phyloP scores from a whole-genome alignment of 169 alveolate genomes.

The Plasmodium sp. region DNA sequence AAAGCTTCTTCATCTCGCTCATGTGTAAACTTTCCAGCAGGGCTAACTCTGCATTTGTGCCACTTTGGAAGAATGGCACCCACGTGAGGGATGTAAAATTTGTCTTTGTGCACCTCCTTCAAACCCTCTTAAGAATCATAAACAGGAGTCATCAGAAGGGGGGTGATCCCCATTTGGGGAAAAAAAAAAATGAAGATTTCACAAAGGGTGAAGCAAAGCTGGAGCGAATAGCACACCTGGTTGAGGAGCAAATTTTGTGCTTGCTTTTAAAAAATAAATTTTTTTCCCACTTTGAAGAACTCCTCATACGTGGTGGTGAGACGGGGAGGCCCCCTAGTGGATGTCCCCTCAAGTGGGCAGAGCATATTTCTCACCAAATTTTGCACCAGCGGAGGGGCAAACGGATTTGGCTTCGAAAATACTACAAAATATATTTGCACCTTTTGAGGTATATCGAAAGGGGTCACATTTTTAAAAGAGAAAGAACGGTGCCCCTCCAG shows the following conservation, averaged over 20 bases:
- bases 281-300: constrained; percentile 6
- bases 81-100: background rate
- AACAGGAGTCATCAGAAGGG: background rate
- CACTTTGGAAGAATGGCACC: background rate
- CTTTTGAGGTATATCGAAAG: background rate
- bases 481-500: background rate
- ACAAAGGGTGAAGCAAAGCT: background rate
- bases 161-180: background rate
- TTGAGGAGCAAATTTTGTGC: constrained; percentile 8
- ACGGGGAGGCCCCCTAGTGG: background rate
- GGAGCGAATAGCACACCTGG: background rate
- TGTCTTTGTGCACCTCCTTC: background rate
- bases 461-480: background rate
- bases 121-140: constrained; percentile 12
- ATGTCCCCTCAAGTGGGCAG: background rate
- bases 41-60: background rate
- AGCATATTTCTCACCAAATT: background rate
- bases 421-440: background rate
- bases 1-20: background rate
- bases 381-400: background rate
- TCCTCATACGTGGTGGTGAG: background rate
- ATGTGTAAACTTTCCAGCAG: background rate
- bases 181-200: background rate
- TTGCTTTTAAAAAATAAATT: constrained; percentile 27
- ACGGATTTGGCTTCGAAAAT: constrained; percentile 3